A percentile compares a stretch with the other conserved stretches of the same genome.
Evolutionary conservation across 352 stramenopile genomes (phyloP).

Genomic region (Aphanomyces astaci): DNA sequence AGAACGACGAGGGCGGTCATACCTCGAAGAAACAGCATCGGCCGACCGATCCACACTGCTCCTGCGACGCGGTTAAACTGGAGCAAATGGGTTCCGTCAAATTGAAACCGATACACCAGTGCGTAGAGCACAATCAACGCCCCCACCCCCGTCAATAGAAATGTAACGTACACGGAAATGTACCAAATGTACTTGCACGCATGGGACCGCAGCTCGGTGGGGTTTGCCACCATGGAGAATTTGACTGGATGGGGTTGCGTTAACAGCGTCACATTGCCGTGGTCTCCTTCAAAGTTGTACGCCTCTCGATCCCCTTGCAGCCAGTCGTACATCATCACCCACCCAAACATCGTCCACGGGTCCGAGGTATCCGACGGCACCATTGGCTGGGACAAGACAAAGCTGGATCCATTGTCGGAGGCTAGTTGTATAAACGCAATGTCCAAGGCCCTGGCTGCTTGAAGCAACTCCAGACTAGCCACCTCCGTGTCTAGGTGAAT

Average conservation of each 20-base stretch:
- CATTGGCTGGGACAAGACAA: conserved; percentile 7
- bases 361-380: neutral
- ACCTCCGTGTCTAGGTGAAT: neutral
- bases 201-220: neutral
- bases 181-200: conserved; percentile 15
- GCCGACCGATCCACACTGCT: conserved; percentile 3
- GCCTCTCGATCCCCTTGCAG: conserved; percentile 6
- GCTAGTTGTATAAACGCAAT: conserved; percentile 5
- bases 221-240: neutral
- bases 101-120: neutral
- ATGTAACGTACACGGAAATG: neutral
- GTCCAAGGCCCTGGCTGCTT: neutral
- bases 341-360: conserved; percentile 19
- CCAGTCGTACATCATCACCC: conserved; percentile 18
- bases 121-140: neutral
- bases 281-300: neutral
- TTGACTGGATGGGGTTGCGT: neutral
- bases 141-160: neutral
- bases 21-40: conserved; percentile 1
- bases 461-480: neutral
- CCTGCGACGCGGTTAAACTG: conserved; percentile 13
- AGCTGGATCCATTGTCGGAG: neutral
- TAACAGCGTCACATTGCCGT: neutral
- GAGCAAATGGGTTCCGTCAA: neutral
- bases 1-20: conserved; percentile 5